Conservation (phyloP, 2,329 filamentous ascomycete genomes). For the Myriosclerotinia duriaeana region DNA sequence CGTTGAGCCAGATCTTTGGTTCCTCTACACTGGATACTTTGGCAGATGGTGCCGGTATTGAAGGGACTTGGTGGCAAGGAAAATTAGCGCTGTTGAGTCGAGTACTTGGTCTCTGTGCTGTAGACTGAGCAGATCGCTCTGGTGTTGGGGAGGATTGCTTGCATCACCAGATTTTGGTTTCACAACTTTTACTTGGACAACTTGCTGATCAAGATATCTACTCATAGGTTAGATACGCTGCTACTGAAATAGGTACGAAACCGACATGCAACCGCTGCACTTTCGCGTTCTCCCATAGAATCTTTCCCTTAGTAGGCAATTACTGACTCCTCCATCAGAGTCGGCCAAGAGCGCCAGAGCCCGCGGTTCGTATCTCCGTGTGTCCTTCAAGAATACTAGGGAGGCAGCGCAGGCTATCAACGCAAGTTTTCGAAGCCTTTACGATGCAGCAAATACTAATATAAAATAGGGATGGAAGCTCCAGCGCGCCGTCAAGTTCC, state of each 20-base stretch:
- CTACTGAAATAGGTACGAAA: slow-evolving; percentile 41
- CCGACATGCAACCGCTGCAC: background rate
- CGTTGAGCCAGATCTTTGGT: background rate
- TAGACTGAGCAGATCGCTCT: background rate
- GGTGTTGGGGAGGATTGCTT: background rate
- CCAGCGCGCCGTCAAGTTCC: slow-evolving; percentile 70
- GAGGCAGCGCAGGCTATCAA: slow-evolving; percentile 99
- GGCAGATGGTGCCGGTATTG: background rate
- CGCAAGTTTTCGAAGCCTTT: slow-evolving; percentile 32
- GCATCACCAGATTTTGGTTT: background rate
- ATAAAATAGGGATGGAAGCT: slow-evolving; percentile 20
- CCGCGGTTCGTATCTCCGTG: slow-evolving; percentile 97
- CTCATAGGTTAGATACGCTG: slow-evolving; percentile 87
- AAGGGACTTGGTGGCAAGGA: background rate
- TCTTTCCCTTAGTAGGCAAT: slow-evolving; percentile 54
- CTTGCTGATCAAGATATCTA: background rate
- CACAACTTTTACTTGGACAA: background rate
- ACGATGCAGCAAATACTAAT: background rate
- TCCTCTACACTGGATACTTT: background rate
- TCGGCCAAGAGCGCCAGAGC: slow-evolving; percentile 88
- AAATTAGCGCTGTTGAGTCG: background rate
- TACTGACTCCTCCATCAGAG: slow-evolving; percentile 2
- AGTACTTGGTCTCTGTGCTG: background rate
- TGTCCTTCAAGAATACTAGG: slow-evolving; percentile 95
- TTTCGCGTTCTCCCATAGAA: slow-evolving; percentile 50